Evolutionary conservation across 768 basidiomycete genomes (phyloP).

Genomic region (Arthromyces matolae): DNA sequence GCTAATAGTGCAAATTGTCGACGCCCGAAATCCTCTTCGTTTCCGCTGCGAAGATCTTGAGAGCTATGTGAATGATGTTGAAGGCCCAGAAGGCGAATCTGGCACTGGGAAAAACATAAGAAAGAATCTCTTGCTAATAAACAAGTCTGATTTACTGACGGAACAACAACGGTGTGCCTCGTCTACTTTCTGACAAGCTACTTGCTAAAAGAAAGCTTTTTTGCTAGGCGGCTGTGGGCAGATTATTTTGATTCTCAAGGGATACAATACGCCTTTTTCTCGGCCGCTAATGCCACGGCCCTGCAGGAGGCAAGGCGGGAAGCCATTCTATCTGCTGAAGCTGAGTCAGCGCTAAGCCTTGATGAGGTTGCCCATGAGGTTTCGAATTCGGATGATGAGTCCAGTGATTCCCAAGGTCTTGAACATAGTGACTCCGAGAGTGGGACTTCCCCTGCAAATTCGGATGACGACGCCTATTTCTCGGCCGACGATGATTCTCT

Average conservation of each 20-base stretch:
- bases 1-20: constrained; percentile 92
- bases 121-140: constrained; percentile 80
- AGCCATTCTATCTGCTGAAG: constrained; percentile 30
- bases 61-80: constrained; percentile 78
- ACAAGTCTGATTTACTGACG: constrained; percentile 93
- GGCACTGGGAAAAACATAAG: constrained; percentile 74
- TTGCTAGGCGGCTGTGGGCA: constrained; percentile 86
- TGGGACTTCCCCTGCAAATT: constrained; percentile 22
- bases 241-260: constrained; percentile 80
- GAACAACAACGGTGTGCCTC: constrained; percentile 68
- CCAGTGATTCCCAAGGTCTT: too few species aligned
- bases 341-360: constrained; percentile 5
- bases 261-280: constrained; percentile 87
- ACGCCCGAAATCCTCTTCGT: constrained; percentile 88
- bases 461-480: constrained; percentile 41
- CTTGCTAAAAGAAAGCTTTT: constrained; percentile 45
- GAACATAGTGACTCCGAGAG: constrained; percentile 27
- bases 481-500: constrained; percentile 55
- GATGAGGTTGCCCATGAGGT: constrained; percentile 4
- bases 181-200: too few species aligned
- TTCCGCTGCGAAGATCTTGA: constrained; percentile 94
- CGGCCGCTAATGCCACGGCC: constrained; percentile 83
- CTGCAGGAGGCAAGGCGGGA: constrained; percentile 72
- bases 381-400: constrained; percentile 6
- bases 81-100: constrained; percentile 75